Conservation (phyloP, 768 basidiomycete species). For the Cystobasidiopsis lactophilus region DNA sequence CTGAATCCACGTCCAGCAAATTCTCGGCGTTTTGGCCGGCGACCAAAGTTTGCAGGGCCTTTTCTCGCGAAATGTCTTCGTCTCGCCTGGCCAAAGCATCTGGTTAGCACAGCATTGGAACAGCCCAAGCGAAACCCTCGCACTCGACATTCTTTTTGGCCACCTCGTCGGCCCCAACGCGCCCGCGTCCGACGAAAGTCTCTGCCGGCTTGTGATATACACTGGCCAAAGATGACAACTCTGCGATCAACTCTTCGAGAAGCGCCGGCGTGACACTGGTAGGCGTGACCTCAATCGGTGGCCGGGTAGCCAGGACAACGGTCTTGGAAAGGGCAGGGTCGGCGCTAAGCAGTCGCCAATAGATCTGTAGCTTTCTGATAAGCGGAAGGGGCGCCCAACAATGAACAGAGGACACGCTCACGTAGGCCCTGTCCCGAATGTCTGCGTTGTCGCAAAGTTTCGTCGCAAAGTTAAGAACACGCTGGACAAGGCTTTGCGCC, state of each 20-base stretch:
- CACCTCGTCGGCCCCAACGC: slow-evolving; percentile 61
- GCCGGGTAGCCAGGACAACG: slow-evolving; percentile 74
- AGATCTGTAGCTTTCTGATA: slow-evolving; percentile 36
- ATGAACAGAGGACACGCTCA: not conserved
- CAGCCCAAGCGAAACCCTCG: slow-evolving; percentile 21
- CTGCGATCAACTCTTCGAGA: slow-evolving; percentile 73
- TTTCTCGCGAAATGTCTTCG: slow-evolving; percentile 50
- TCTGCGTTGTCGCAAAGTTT: slow-evolving; percentile 95
- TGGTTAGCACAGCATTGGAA: not conserved
- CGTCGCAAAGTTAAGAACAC: slow-evolving; percentile 78
- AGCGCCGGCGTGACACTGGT: slow-evolving; percentile 72
- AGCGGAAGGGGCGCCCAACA: not conserved
- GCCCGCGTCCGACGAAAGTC: slow-evolving; percentile 81
- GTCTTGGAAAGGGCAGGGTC: slow-evolving; percentile 93
- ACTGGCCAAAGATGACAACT: slow-evolving; percentile 71
- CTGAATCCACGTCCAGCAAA: slow-evolving; percentile 76
- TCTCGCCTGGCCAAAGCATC: slow-evolving; percentile 29
- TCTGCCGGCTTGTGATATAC: slow-evolving; percentile 94
- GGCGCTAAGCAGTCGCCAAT: slow-evolving; percentile 84
- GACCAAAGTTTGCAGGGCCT: slow-evolving; percentile 74
- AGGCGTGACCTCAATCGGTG: slow-evolving; percentile 77
- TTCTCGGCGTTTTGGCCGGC: slow-evolving; percentile 87
- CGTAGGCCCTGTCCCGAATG: slow-evolving; percentile 81
- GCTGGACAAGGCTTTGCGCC: slow-evolving; percentile 76
- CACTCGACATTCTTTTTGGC: slow-evolving; percentile 42